Evolutionary conservation across 148 eudicot genomes (phyloP), one percentile per base, ranked within the genome.

Genomic region (Agrostemma githago): DNA sequence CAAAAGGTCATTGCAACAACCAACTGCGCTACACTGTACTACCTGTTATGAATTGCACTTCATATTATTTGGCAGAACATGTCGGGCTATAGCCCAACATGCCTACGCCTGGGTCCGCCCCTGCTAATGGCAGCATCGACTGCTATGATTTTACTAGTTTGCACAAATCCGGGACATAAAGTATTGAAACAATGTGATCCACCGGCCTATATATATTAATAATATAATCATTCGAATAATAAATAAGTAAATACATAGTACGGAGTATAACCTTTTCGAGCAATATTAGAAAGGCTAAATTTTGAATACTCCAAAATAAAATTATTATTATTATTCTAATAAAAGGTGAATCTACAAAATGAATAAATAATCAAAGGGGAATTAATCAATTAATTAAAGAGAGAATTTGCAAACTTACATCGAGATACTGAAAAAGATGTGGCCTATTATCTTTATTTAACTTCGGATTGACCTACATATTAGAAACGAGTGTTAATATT

Each of bases 401-500:
- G 26, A 4, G 17, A 19, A 4, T n/a, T n/a, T 5, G 1, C 6
- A n/a, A 62, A 62, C 66, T 62, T 62, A 62, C 66, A 62, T 62
- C 66, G 2, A 62, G 9, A 34, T 62, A 62, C 9, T 62, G 66
- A 40, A 62, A 62, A 62, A 62, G 40, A 62, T 15, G 40, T 2
- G 39, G 21, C 8, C 7, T 7, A 8, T 60, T 59, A 39, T 72
- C 75, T 11, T 72, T 62, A 59, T 72, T 38, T 40, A 57, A 10
- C 54, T 6, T 7, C 14, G 72, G 57, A 69, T 69, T 69, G 19
- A 69, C 39, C 72, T 69, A 69, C 60, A 57, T 26, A 3, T 57
- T 19, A 16, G 3, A 14, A 57, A 57, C 11, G 39, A 43, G 5
- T 43, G 8, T 43, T 43, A 5, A 43, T 43, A 43, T 5, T 5